Evolutionary conservation across 139 green algal genomes (phyloP).

Genomic region (Chlorella sp.): DNA sequence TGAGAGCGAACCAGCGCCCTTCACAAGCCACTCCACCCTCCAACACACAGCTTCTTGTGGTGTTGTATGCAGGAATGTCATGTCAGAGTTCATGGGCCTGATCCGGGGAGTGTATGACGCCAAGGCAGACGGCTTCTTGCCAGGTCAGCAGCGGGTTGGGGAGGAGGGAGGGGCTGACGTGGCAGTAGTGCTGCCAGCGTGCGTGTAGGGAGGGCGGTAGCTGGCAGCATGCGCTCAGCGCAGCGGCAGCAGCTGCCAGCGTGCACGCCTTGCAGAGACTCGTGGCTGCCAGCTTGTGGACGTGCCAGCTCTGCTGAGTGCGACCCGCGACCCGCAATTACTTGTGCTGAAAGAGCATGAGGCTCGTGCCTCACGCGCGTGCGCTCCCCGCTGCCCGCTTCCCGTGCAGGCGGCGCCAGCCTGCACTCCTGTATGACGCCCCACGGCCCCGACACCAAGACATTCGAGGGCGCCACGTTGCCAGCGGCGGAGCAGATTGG

Average conservation of each 20-base stretch:
- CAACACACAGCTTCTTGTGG: no score
- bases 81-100: conserved; percentile 98
- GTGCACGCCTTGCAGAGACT: background rate
- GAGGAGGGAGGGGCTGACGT: no score
- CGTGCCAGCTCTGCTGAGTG: no score
- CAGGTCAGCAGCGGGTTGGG: conserved; percentile 49
- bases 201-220: no score
- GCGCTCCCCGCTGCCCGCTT: background rate
- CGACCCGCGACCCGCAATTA: no score
- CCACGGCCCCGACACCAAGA: conserved; percentile 89
- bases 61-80: conserved; percentile 69
- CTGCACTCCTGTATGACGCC: conserved; percentile 93
- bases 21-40: no score
- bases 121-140: conserved; percentile 86
- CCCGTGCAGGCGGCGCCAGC: conserved; percentile 56
- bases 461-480: conserved; percentile 76
- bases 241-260: background rate
- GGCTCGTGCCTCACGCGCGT: no score
- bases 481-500: conserved; percentile 53
- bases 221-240: no score
- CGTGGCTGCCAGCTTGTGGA: background rate
- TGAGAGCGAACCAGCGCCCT: no score
- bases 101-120: conserved; percentile 88
- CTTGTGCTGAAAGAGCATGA: no score
- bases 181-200: no score